Evolutionary conservation across 139 green algal genomes (phyloP).

Genomic region (Micromonas commoda): DNA sequence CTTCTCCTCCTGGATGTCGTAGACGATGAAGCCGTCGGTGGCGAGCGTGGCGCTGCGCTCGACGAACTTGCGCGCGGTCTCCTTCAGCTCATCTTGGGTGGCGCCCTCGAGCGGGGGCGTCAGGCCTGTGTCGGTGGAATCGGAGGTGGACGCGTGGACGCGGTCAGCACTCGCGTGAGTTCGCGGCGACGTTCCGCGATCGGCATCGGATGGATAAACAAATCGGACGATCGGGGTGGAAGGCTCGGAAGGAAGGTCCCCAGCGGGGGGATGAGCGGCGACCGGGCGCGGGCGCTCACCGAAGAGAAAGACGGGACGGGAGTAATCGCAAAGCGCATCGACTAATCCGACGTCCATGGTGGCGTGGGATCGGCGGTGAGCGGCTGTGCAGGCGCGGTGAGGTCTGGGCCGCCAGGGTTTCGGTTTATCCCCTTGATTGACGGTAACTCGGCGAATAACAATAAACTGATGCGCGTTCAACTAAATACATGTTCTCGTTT

Average conservation of each 20-base stretch:
- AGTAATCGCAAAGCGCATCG: conserved; percentile 12
- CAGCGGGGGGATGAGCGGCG: too few species aligned
- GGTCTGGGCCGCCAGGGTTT: too few species aligned
- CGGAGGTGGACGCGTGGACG: neutral
- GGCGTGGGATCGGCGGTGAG: neutral
- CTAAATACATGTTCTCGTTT: too few species aligned
- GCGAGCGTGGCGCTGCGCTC: neutral
- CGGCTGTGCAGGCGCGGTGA: too few species aligned
- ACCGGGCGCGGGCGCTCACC: conserved; percentile 2
- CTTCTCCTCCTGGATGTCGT: conserved; percentile 35
- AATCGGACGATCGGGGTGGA: too few species aligned
- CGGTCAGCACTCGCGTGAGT: neutral
- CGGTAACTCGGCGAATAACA: too few species aligned
- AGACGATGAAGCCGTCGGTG: conserved; percentile 33
- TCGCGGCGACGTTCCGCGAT: neutral
- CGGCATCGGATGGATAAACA: neutral
- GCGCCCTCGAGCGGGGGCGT: conserved; percentile 14
- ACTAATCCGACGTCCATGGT: neutral
- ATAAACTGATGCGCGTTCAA: too few species aligned
- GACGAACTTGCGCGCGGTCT: conserved; percentile 22
- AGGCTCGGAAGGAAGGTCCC: neutral
- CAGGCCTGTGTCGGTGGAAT: neutral
- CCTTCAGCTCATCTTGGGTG: neutral
- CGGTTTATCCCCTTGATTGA: too few species aligned
- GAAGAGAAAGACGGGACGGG: conserved; percentile 27